Conservation (phyloP, 2,329 filamentous ascomycete species). For the Fusarium algeriense region DNA sequence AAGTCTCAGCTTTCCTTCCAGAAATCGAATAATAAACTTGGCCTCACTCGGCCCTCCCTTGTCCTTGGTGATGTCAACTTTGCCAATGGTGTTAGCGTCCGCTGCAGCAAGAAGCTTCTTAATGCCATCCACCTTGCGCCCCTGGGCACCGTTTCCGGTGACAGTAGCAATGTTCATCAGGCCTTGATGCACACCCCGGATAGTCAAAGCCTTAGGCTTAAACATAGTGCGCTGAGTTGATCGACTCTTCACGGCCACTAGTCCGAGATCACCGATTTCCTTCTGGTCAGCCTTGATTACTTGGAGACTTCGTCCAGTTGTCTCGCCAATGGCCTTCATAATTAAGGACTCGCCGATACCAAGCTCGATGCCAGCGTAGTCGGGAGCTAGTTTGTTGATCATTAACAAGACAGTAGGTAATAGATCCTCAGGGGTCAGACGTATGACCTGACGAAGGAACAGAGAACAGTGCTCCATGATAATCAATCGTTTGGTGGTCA, state of each 20-base stretch:
- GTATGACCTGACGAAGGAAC: slow-evolving; percentile 93
- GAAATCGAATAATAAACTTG: slow-evolving; percentile 91
- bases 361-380: slow-evolving; percentile 95
- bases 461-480: slow-evolving; percentile 91
- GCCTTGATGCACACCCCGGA: slow-evolving; percentile 87
- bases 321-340: slow-evolving; percentile 98
- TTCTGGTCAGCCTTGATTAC: slow-evolving; percentile 97
- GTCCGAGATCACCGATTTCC: slow-evolving; percentile 93
- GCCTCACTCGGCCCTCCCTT: slow-evolving; percentile 95
- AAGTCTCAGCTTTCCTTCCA: slow-evolving; percentile 93
- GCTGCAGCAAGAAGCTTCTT: slow-evolving; percentile 96
- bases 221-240: slow-evolving; percentile 98
- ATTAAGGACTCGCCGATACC: slow-evolving; percentile 99
- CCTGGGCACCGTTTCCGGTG: slow-evolving; percentile 87
- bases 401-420: slow-evolving; percentile 91
- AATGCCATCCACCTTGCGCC: slow-evolving; percentile 91
- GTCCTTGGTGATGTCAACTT: slow-evolving; percentile 90
- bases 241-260: slow-evolving; percentile 95
- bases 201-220: slow-evolving; percentile 91
- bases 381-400: slow-evolving; percentile 97
- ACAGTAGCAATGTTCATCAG: slow-evolving; percentile 90
- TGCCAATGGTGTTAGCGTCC: slow-evolving; percentile 78
- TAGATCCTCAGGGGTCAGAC: slow-evolving; percentile 88
- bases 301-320: slow-evolving; percentile 85
- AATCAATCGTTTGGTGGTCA: slow-evolving; percentile 90